Base-by-base conservation (phyloP, 352 stramenopile species). In the Globisporangium carolinianum region DNA sequence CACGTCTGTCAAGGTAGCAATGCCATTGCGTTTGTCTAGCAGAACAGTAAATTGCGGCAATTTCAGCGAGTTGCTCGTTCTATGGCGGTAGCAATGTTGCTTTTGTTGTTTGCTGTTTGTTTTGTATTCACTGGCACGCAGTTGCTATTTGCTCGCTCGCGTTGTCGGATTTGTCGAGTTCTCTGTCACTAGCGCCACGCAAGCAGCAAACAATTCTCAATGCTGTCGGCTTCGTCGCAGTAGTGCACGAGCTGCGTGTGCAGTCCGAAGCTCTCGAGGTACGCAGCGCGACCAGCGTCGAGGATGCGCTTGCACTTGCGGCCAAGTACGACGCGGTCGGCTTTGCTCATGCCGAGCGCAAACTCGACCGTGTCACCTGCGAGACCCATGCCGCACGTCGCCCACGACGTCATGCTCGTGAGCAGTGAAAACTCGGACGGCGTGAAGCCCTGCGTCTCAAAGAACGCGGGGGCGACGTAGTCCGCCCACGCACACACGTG, bases 201-300 rank as follows among this genome's bases (percentile, higher is more conserved):
- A 47, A 93, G 72, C 18, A 93, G 59, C 50, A 93, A 60, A 51
- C 83, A 93, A 56, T 93, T 93, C 55, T 93, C 83, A 39, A 93
- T 73, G 50, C 81, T 93, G 47, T 91, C 83, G 10, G 63, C 58
- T 14, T 78, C 72, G 43, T 83, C 71, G 53, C 83, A 93, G 70
- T 93, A 93, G 59, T 93, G 75, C 15, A 93, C 77, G 18, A 93
- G 71, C 47, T 83, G 71, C 35, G 81, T 84, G 39, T 88, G 65
- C 14, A 93, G 52, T 46, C 76, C 66, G 2, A 76, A 63, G 6
- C 73, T 53, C 48, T 64, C 51, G 15, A 93, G 62, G 50, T 83
- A 93, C 38, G 64, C 68, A 5, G 76, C 72, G n/a, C 83, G 78
- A 0, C 83, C 83, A 38, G 79, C 74, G 53, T 93, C 81, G 7